Base-by-base conservation (phyloP, 2,329 filamentous ascomycete genomes). In the Penicillium sp. region DNA sequence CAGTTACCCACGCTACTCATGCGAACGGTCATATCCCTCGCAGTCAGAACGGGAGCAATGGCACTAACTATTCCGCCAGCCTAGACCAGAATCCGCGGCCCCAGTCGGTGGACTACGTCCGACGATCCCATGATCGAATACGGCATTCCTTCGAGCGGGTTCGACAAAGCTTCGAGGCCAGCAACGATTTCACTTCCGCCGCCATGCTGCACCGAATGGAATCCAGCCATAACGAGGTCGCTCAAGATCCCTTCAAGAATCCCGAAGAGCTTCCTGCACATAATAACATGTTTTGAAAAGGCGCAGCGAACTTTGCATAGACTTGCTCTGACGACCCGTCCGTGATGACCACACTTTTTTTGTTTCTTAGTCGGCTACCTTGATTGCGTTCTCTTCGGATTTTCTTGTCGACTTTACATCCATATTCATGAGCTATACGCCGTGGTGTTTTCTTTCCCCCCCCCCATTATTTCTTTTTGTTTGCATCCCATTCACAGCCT, bases 21-120 rank as follows among this genome's bases (percentile, higher is more conserved):
- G 93, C 91, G 46, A 86, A 86, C 45, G 93, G 90, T 31, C 89
- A 95, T 71, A 93, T 92, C 63, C 88, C 88, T 50, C 82, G 86
- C 65, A 95, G 90, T 68, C 91, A 96, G 71, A 96, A 93, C 66
- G 91, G 92, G 59, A 97, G 93, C 76, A 93, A 96, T 74, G 93
- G 91, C 59, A 97, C 95, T 49, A 93, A 96, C 67, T 96, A 92
- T 74, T 96, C 91, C 22, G 80, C 74, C 37, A 78, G 76, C 59
- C 67, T 76, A 49, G 77, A 79, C 42, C 77, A 74, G 59, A 65
- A 70, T 52, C 79, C 82, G 49, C 84, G 86, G 65, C 83, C 87
- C 59, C 78, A 81, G 64, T 87, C 87, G 16, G 72, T 86, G 62
- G 87, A 90, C 57, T 75, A 71, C 44, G 72, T 74, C 10, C 83